These are phyloP conservation scores for Candida ortonii DNA, from an alignment of 805 yeast species.

Conservation along the genomic window DNA sequence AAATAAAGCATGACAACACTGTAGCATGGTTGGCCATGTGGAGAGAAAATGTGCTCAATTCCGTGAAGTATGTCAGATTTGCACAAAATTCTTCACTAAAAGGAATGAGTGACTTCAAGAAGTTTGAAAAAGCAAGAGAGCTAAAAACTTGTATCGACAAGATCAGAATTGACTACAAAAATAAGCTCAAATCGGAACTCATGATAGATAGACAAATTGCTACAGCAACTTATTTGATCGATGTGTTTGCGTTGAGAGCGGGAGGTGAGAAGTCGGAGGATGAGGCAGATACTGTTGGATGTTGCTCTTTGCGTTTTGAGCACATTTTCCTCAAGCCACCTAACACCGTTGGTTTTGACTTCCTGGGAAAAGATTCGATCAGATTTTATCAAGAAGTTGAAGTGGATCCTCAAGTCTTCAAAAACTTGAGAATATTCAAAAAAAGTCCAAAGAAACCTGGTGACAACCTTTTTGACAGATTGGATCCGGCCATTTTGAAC, in stretches of 20 bases:
- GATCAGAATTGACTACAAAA: conserved; percentile 73
- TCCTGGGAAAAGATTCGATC: conserved; percentile 93
- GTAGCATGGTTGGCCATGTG: conserved; percentile 97
- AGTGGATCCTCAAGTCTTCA: conserved; percentile 89
- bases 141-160: conserved; percentile 67
- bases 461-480: conserved; percentile 86
- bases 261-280: conserved; percentile 98
- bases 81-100: conserved; percentile 89
- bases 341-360: conserved; percentile 80
- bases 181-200: conserved; percentile 63
- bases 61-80: conserved; percentile 83
- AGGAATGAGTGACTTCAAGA: conserved; percentile 86
- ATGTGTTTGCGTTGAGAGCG: conserved; percentile 91
- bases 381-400: conserved; percentile 89
- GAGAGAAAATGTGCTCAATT: conserved; percentile 86
- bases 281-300: conserved; percentile 97
- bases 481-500: conserved; percentile 79
- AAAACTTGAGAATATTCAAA: conserved; percentile 82
- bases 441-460: conserved; percentile 88
- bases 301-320: conserved; percentile 90
- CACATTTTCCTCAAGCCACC: conserved; percentile 87
- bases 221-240: conserved; percentile 89
- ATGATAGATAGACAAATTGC: conserved; percentile 92
- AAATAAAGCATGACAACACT: conserved; percentile 78
- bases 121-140: conserved; percentile 91